Percentiles rank a stretch among this genome's conserved stretches.
Evolutionary conservation across 2,329 filamentous ascomycete species (phyloP).

Genomic region (Aspergillus chevalieri): DNA sequence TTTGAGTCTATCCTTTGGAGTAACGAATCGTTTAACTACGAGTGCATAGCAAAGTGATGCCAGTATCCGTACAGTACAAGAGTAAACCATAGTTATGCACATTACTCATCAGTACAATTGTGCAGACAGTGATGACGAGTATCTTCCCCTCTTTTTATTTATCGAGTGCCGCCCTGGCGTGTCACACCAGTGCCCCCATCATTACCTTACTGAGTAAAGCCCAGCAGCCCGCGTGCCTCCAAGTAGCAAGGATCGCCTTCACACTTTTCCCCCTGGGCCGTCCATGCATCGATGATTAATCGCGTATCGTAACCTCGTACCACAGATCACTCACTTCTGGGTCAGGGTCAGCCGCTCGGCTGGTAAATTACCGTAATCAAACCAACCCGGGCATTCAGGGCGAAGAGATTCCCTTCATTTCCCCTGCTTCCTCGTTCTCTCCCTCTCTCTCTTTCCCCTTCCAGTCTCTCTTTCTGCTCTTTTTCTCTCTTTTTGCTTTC

Average conservation of each 20-base stretch:
- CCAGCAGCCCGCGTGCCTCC: conserved; percentile 3
- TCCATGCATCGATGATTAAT: background rate
- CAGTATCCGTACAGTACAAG: too few species aligned
- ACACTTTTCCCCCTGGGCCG: conserved; percentile 6
- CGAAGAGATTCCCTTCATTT: conserved; percentile 3
- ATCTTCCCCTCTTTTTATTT: conserved; percentile 13
- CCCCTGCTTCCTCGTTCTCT: conserved; percentile 2
- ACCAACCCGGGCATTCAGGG: too few species aligned
- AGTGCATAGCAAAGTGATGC: too few species aligned
- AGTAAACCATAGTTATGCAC: background rate
- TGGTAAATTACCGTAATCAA: background rate
- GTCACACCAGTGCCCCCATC: conserved; percentile 1
- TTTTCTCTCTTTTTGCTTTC: background rate
- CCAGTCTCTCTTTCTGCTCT: background rate
- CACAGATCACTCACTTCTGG: too few species aligned
- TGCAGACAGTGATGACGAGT: background rate
- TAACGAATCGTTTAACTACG: too few species aligned
- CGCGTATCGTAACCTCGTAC: conserved; percentile 3
- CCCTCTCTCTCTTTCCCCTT: conserved; percentile 6
- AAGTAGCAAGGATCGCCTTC: conserved; percentile 5
- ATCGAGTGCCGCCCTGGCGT: conserved; percentile 7
- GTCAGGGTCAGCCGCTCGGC: too few species aligned
- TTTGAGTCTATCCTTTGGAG: too few species aligned
- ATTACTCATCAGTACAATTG: background rate
- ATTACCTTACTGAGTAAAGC: conserved; percentile 3